Evolutionary conservation across 2,329 filamentous ascomycete genomes (phyloP).

Genomic region (Elsinoe necatrix): DNA sequence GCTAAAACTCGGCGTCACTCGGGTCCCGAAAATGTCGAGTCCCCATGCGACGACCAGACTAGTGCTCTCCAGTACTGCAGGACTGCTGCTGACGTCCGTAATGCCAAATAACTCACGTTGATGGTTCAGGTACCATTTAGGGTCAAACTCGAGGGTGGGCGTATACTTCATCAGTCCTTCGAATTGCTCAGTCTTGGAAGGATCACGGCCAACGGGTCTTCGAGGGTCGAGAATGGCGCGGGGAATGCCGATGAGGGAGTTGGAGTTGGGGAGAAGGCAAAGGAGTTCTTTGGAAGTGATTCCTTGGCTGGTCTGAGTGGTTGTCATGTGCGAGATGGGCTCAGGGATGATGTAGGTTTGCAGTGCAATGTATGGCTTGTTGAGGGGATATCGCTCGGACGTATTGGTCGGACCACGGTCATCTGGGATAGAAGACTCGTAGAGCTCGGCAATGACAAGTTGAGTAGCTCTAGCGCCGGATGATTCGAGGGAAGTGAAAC

Average conservation of each 20-base stretch:
- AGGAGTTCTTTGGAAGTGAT: conserved; percentile 79
- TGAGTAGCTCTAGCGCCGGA: conserved; percentile 69
- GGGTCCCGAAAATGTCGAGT: conserved; percentile 77
- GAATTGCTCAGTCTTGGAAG: conserved; percentile 67
- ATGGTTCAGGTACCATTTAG: conserved; percentile 72
- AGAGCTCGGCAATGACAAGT: conserved; percentile 77
- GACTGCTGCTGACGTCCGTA: conserved; percentile 61
- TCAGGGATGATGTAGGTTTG: conserved; percentile 75
- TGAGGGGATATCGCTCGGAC: conserved; percentile 37
- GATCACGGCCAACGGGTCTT: conserved; percentile 75
- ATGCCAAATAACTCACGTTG: conserved; percentile 72
- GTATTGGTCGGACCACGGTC: conserved; percentile 72
- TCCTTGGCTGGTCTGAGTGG: conserved; percentile 85
- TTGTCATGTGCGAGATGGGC: conserved; percentile 68
- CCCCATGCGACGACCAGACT: conserved; percentile 84
- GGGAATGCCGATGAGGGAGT: conserved; percentile 71
- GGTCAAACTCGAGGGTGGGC: conserved; percentile 74
- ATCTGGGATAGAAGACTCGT: conserved; percentile 74
- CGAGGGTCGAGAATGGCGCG: conserved; percentile 74
- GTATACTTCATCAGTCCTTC: conserved; percentile 74
- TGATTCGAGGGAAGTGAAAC: conserved; percentile 54
- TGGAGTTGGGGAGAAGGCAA: conserved; percentile 63
- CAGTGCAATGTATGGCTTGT: conserved; percentile 68
- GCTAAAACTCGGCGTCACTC: conserved; percentile 74
- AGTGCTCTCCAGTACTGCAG: conserved; percentile 83